Evolutionary conservation across 805 yeast genomes (phyloP).

Genomic region (Metschnikowia rubicola): DNA sequence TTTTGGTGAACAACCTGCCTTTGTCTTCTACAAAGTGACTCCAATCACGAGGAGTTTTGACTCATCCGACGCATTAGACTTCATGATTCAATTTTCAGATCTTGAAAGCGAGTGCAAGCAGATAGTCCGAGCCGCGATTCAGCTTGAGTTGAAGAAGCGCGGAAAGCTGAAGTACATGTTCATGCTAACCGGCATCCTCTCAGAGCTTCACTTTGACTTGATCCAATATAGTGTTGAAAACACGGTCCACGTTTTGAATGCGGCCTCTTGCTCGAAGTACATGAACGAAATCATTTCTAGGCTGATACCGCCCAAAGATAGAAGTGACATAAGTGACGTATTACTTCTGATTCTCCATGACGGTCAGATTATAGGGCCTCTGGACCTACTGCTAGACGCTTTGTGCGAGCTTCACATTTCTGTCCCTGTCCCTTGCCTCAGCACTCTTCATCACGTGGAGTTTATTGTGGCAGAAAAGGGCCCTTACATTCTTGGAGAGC

Average conservation of each 20-base stretch:
- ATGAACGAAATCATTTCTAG: slow-evolving; percentile 2
- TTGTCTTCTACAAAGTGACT: slow-evolving; percentile 53
- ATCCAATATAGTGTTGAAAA: slow-evolving; percentile 27
- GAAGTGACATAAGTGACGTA: slow-evolving; percentile 9
- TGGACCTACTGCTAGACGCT: not conserved
- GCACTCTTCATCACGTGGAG: slow-evolving; percentile 58
- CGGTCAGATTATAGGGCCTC: not conserved
- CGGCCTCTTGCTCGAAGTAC: slow-evolving; percentile 14
- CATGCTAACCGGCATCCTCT: slow-evolving; percentile 18
- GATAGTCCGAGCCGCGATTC: slow-evolving; percentile 10
- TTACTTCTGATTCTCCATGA: slow-evolving; percentile 1
- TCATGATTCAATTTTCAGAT: slow-evolving; percentile 45
- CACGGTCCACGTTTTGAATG: slow-evolving; percentile 19
- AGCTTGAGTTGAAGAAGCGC: not conserved
- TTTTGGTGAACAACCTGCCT: slow-evolving; percentile 67
- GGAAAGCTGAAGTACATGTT: slow-evolving; percentile 19
- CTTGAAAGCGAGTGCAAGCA: slow-evolving; percentile 43
- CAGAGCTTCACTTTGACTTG: slow-evolving; percentile 26
- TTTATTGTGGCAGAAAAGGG: slow-evolving; percentile 33
- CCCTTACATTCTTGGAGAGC: slow-evolving; percentile 60
- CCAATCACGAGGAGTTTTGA: slow-evolving; percentile 21
- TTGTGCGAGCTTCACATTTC: slow-evolving; percentile 37
- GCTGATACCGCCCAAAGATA: slow-evolving; percentile 8
- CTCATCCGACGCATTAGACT: slow-evolving; percentile 35
- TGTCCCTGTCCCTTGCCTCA: slow-evolving; percentile 61